Evolutionary conservation across 495 filamentous ascomycete genomes (phyloP).

Genomic region (Cudoniella acicularis): DNA sequence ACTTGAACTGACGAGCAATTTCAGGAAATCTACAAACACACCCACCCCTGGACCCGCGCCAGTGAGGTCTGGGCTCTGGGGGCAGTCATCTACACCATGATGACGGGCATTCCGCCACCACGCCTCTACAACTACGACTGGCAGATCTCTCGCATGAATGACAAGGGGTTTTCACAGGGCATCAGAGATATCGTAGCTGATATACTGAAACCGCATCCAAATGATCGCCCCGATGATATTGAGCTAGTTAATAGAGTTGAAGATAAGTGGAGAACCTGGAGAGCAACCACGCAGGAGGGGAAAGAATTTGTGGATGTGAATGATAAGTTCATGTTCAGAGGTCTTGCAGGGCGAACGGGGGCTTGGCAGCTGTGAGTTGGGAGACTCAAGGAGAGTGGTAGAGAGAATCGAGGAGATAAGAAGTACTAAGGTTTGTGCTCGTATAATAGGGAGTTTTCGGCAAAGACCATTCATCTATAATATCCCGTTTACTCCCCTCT

Average conservation of each 20-base stretch:
- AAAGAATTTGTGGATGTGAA: slow-evolving; percentile 23
- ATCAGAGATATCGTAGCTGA: slow-evolving; percentile 22
- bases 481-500: too few relatives aligned
- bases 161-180: slow-evolving; percentile 28
- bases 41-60: slow-evolving; percentile 28
- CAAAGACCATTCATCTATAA: too few relatives aligned
- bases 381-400: background rate
- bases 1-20: background rate
- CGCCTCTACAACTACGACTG: slow-evolving; percentile 27
- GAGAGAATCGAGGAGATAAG: background rate
- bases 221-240: slow-evolving; percentile 14
- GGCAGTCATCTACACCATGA: slow-evolving; percentile 36
- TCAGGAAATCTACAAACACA: slow-evolving; percentile 24
- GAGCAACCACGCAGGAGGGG: slow-evolving; percentile 24
- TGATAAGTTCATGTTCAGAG: background rate
- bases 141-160: slow-evolving; percentile 23
- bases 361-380: background rate
- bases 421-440: too few relatives aligned
- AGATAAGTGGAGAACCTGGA: slow-evolving; percentile 28
- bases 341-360: background rate
- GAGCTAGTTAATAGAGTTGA: slow-evolving; percentile 23
- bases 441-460: too few relatives aligned
- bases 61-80: slow-evolving; percentile 36
- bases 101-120: slow-evolving; percentile 27
- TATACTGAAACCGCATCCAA: slow-evolving; percentile 25